Evolutionary conservation across 768 basidiomycete genomes (phyloP).

Genomic region (Postia placenta): DNA sequence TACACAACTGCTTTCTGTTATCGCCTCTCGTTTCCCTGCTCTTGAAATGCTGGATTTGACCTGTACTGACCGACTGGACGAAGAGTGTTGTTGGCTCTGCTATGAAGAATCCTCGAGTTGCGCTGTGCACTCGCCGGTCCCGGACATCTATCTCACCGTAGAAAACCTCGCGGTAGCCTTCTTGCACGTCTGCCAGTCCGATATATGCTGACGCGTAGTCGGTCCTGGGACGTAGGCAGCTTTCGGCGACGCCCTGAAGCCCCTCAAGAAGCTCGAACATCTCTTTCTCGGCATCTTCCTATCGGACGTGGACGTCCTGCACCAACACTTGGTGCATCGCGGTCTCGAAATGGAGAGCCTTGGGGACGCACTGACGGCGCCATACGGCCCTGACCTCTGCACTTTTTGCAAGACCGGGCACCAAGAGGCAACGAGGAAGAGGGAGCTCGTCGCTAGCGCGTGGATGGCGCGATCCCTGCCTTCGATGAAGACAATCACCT

Average conservation of each 20-base stretch:
- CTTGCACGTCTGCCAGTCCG: background rate
- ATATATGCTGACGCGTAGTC: background rate
- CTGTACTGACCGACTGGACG: slow-evolving; percentile 52
- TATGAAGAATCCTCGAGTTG: slow-evolving; percentile 54
- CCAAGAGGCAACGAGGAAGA: slow-evolving; percentile 28
- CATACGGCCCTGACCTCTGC: slow-evolving; percentile 25
- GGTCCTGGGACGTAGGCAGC: slow-evolving; percentile 27
- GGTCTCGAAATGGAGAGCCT: slow-evolving; percentile 4
- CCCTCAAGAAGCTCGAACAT: slow-evolving; percentile 40
- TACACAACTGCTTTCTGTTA: slow-evolving; percentile 35
- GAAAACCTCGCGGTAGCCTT: slow-evolving; percentile 42
- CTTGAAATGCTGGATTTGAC: slow-evolving; percentile 48
- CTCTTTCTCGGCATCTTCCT: slow-evolving; percentile 61
- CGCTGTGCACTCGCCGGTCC: slow-evolving; percentile 58
- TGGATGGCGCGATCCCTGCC: slow-evolving; percentile 39
- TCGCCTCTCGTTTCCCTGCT: slow-evolving; percentile 40
- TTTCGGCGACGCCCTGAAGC: slow-evolving; percentile 37
- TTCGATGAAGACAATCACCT: slow-evolving; percentile 38
- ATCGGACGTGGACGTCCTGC: slow-evolving; percentile 45
- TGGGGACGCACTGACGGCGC: background rate
- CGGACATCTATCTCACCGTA: slow-evolving; percentile 38
- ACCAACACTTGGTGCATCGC: slow-evolving; percentile 33
- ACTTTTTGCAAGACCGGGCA: slow-evolving; percentile 29
- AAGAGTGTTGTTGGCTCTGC: slow-evolving; percentile 57
- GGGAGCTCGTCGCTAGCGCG: slow-evolving; percentile 44